Evolutionary conservation across 345 rosid species (phyloP).

Genomic region (Barbarea vulgaris): DNA sequence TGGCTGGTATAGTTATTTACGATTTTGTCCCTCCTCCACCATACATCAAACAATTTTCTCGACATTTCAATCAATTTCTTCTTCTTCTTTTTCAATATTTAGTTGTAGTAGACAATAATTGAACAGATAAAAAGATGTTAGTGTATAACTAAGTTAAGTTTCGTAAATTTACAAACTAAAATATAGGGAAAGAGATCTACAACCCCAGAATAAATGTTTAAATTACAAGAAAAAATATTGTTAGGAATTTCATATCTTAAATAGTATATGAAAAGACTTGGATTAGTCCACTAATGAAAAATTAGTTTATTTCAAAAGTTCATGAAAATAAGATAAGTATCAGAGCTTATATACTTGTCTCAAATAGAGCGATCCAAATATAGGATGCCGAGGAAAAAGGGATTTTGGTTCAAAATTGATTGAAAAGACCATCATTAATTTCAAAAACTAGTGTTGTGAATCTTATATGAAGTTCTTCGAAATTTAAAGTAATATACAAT

Average conservation of each 20-base stretch:
- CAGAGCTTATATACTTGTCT: not conserved
- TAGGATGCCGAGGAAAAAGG: not conserved
- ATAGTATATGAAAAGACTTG: too few species aligned
- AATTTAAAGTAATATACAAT: not conserved
- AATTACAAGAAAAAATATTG: not conserved
- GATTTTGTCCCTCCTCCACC: slow-evolving; percentile 14
- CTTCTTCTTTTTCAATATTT: not conserved
- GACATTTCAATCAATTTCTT: not conserved
- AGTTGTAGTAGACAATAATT: not conserved
- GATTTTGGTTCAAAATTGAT: not conserved
- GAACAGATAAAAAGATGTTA: not conserved
- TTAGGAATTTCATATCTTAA: not conserved
- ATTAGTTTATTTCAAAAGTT: not conserved
- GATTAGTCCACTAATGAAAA: not conserved
- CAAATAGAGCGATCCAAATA: not conserved
- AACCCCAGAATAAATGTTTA: not conserved
- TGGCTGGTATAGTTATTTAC: slow-evolving; percentile 8
- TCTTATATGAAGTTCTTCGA: not conserved
- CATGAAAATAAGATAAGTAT: not conserved
- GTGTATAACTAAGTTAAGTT: too few species aligned
- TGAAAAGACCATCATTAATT: not conserved
- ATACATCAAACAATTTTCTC: not conserved
- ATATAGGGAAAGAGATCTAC: not conserved
- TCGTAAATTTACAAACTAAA: not conserved
- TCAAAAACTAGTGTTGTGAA: not conserved